Conservation (phyloP, 1,284 basidiomycete genomes). For the Cryptococcus deneoformans region DNA sequence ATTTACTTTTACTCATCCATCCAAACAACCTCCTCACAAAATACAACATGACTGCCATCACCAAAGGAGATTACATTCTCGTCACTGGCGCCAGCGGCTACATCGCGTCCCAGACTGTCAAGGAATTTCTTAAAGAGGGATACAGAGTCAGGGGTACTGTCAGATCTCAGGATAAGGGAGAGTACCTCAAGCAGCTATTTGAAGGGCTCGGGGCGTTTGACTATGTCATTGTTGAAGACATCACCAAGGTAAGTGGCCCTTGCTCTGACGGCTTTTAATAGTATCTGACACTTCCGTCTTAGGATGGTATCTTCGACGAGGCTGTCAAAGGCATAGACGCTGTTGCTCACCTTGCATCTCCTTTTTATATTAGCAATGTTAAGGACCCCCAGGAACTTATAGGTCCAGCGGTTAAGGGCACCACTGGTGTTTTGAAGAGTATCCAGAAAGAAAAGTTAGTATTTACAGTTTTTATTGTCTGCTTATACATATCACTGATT, state of each 20-base stretch:
- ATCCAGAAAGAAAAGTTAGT: conserved; percentile 56
- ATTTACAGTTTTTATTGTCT: background rate
- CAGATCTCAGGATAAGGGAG: conserved; percentile 54
- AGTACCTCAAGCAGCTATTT: conserved; percentile 55
- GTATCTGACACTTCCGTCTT: background rate
- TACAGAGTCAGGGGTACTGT: conserved; percentile 58
- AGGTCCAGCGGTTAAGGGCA: conserved; percentile 63
- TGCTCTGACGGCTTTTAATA: background rate
- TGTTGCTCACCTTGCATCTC: conserved; percentile 47
- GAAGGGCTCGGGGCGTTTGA: conserved; percentile 51
- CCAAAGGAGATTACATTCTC: conserved; percentile 21
- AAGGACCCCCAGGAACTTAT: conserved; percentile 55
- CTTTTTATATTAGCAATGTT: conserved; percentile 37
- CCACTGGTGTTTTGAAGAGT: conserved; percentile 58
- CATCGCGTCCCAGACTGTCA: conserved; percentile 27
- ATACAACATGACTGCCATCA: conserved; percentile 17
- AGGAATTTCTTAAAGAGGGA: conserved; percentile 29
- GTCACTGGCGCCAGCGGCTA: conserved; percentile 32
- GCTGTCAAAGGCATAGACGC: conserved; percentile 64
- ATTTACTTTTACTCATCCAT: background rate
- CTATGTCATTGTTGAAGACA: conserved; percentile 57
- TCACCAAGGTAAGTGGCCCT: conserved; percentile 51
- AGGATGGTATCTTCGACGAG: conserved; percentile 65
- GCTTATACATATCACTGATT: background rate
- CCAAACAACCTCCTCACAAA: background rate